These are phyloP conservation scores for Lobulomyces angularis DNA, from an alignment of 192 early-diverging fungal species.

Conservation along the genomic window DNA sequence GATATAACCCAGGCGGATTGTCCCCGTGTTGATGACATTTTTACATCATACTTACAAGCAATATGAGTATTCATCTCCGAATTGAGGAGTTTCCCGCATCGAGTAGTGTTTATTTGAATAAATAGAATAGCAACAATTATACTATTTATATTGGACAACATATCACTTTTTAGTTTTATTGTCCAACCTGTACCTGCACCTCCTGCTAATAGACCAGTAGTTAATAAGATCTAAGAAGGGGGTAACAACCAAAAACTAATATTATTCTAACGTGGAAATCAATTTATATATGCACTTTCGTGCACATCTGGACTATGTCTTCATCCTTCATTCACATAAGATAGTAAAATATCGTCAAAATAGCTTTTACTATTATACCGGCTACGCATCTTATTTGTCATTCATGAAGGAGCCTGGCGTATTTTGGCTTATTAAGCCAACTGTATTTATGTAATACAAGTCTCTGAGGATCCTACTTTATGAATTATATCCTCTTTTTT, in stretches of 20 bases:
- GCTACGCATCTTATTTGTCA: slow-evolving; percentile 14
- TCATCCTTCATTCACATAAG: slow-evolving; percentile 11
- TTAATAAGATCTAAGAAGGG: slow-evolving; percentile 35
- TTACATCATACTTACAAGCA: slow-evolving; percentile 17
- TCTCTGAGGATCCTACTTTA: slow-evolving; percentile 9
- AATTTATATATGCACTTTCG: slow-evolving; percentile 12
- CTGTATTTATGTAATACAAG: too few species aligned
- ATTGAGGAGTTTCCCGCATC: slow-evolving; percentile 21
- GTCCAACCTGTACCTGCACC: slow-evolving; percentile 29
- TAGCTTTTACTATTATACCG: too few species aligned
- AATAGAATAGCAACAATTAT: too few species aligned
- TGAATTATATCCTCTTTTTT: slow-evolving; percentile 11
- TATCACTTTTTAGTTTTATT: too few species aligned
- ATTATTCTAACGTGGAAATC: slow-evolving; percentile 25
- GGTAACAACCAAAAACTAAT: slow-evolving; percentile 34
- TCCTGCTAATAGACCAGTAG: slow-evolving; percentile 28
- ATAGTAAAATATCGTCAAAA: too few species aligned
- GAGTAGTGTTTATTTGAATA: slow-evolving; percentile 12
- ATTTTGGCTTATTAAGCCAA: too few species aligned
- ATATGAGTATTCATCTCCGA: slow-evolving; percentile 18
- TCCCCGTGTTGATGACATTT: slow-evolving; percentile 12
- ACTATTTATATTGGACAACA: too few species aligned
- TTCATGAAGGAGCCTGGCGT: slow-evolving; percentile 15
- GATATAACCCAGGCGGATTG: slow-evolving; percentile 22
- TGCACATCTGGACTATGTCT: slow-evolving; percentile 19